phyloP scores from a whole-genome alignment of 2,329 filamentous ascomycete species.

The Dactylellina drechsleri region DNA sequence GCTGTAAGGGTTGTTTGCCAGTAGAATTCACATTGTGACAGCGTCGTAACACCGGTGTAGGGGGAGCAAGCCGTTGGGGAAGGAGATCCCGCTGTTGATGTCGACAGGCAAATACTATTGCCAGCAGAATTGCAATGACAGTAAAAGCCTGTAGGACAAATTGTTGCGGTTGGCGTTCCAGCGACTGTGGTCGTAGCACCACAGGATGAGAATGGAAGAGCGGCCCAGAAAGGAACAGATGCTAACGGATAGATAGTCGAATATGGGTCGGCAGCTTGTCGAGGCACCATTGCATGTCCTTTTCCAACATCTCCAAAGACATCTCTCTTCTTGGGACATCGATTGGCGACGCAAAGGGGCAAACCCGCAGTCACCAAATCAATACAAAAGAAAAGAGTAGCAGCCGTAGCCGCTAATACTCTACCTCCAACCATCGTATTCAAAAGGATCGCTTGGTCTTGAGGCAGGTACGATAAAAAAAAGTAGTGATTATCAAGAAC shows the following conservation, averaged over 20 bases:
- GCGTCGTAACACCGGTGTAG: slow-evolving; percentile 31
- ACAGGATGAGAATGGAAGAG: slow-evolving; percentile 42
- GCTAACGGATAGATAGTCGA: slow-evolving; percentile 51
- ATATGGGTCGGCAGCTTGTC: slow-evolving; percentile 43
- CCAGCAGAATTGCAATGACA: slow-evolving; percentile 37
- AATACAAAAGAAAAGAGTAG: slow-evolving; percentile 21
- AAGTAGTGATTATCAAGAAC: slow-evolving; percentile 26
- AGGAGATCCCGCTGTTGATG: slow-evolving; percentile 16
- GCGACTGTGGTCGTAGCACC: slow-evolving; percentile 20
- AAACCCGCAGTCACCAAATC: slow-evolving; percentile 27
- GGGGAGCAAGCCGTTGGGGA: slow-evolving; percentile 41
- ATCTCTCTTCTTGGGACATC: slow-evolving; percentile 52
- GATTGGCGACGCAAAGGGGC: slow-evolving; percentile 49
- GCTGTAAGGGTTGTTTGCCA: slow-evolving; percentile 48
- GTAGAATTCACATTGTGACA: slow-evolving; percentile 48
- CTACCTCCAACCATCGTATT: slow-evolving; percentile 34
- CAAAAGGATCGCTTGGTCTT: slow-evolving; percentile 5
- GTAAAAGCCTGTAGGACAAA: slow-evolving; percentile 42
- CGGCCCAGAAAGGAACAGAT: slow-evolving; percentile 45
- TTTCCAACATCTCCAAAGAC: slow-evolving; percentile 46
- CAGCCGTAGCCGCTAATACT: slow-evolving; percentile 24
- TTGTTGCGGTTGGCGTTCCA: slow-evolving; percentile 37
- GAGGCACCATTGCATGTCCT: slow-evolving; percentile 25
- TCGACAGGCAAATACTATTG: slow-evolving; percentile 40
- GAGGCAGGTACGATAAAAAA: slow-evolving; percentile 17